Evolutionary conservation across 2,329 filamentous ascomycete genomes (phyloP), one percentile per base, ranked within the genome.

Genomic region (Gliomastix tumulicola): DNA sequence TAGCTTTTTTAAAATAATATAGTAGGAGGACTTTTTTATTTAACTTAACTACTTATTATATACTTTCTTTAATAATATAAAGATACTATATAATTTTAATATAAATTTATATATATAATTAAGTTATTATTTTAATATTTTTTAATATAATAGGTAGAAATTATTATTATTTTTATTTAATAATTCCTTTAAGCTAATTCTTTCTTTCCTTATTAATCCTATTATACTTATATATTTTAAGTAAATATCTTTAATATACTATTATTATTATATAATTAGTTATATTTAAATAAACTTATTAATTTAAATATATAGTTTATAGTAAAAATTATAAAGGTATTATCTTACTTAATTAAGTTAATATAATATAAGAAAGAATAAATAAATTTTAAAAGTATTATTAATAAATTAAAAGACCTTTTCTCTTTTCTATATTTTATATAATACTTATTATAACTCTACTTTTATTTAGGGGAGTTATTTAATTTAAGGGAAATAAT

Each of bases 261-360:
- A 30, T 22, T 30, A 31, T 27, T 20, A 23, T 32, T 32, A 35
- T 27, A 21, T 36, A 33, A 36, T 21, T 21, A 34, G 5, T 19
- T 30, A 19, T 34, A 21, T 32, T 22, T 25, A 22, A 15, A 34
- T 31, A 34, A 28, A 34, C n/a, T 34, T 22, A 17, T 32, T 33
- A 33, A 25, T 23, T 6, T 32, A 37, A 11, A 15, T 32, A 17
- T 37, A 25, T 32, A 39, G 13, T 32, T 20, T 35, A 8, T 32
- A 33, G 30, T 32, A 11, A 17, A 23, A 21, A 23, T n/a, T 37
- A 13, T 15, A 32, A 12, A 22, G 30, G n/a, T 42, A 32, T 34
- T 39, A 25, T 35, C 35, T 21, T 35, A 41, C n/a, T n/a, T n/a
- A n/a, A n/a, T n/a, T n/a, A n/a, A n/a, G n/a, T n/a, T n/a, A n/a